Evolutionary conservation across 2,329 filamentous ascomycete genomes (phyloP), one percentile per base, ranked within the genome.

Genomic region (Pyricularia sp.): DNA sequence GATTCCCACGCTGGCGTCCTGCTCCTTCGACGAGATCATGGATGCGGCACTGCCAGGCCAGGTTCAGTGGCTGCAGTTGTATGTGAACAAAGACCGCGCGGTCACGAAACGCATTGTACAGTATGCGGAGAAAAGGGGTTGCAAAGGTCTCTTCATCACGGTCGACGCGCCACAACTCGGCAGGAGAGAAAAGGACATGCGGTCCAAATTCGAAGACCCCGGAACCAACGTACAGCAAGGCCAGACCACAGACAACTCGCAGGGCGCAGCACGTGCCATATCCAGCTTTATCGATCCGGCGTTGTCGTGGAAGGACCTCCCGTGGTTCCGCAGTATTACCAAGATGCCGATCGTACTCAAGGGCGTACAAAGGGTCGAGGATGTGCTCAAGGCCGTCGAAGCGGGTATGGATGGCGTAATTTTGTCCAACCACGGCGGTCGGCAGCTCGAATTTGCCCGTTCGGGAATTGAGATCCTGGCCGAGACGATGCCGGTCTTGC

Each of bases 151-250:
- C 23, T 99, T 99, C 84, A 97, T 99, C 81, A 99, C 95, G 2
- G 95, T 99, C 68, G 95, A 99, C 78, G 95, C 95, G 68, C 95
- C 95, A 6, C 94, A 98, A 79, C 89, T 99, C 26, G 95, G 95
- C 61, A 89, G 95, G 58, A 86, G 95, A 73, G 95, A 99, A 80
- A 99, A 98, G 83, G 95, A 98, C 78, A 98, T 98, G 95, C 92
- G 95, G 58, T 88, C 86, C 72, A 98, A 98, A 80, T 97, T 96
- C 77, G 88, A 87, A 55, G 94, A 97, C 73, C 86, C 86, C 17
- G 94, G 94, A 10, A 91, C 90, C 31, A 91, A 89, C 75, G 92
- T 98, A 17, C 95, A 98, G 80, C 83, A 82, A 14, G 92, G 91
- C 67, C 85, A 90, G 70, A 79, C 85, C 68, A 92, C 94, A 25